Percentiles rank a stretch among this genome's conserved stretches.
These are phyloP conservation scores for Apophysomyces sp. DNA, from an alignment of 371 early-diverging fungal species.

Conservation along the genomic window DNA sequence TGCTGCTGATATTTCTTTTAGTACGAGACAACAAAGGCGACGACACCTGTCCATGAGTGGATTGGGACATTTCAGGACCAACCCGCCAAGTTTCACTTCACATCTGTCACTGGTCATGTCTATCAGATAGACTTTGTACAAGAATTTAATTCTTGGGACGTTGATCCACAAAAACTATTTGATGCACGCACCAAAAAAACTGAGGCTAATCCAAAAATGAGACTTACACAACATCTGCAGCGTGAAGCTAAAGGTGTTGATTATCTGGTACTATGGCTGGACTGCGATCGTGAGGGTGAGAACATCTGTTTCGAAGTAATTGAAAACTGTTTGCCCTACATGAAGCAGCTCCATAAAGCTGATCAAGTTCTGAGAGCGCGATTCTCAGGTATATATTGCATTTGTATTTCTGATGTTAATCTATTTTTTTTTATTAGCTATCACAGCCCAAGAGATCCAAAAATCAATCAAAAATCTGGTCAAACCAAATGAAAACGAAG, in stretches of 20 bases:
- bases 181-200: slow-evolving; percentile 39
- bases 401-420: too few relatives aligned
- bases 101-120: slow-evolving; percentile 49
- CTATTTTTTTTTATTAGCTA: too few relatives aligned
- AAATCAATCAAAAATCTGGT: slow-evolving; percentile 54
- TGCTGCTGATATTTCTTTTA: slow-evolving; percentile 5
- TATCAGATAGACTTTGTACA: slow-evolving; percentile 46
- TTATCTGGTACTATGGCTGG: slow-evolving; percentile 69
- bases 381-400: slow-evolving; percentile 61
- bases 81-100: slow-evolving; percentile 42
- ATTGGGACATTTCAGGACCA: slow-evolving; percentile 33
- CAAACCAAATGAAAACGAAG: slow-evolving; percentile 57
- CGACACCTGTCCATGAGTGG: slow-evolving; percentile 53
- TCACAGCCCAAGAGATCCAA: slow-evolving; percentile 54
- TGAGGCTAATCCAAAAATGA: slow-evolving; percentile 51
- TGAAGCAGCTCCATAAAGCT: slow-evolving; percentile 23
- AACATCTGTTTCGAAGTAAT: slow-evolving; percentile 72
- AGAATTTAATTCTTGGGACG: slow-evolving; percentile 52
- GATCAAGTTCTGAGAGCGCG: slow-evolving; percentile 50
- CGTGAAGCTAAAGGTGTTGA: slow-evolving; percentile 44
- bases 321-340: slow-evolving; percentile 30
- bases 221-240: slow-evolving; percentile 44
- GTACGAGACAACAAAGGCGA: slow-evolving; percentile 30
- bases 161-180: slow-evolving; percentile 45
- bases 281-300: slow-evolving; percentile 80